A percentile compares a stretch with the other conserved stretches of the same genome.
These are phyloP conservation scores for Pleodorina starrii DNA, from an alignment of 139 green algal species.

Conservation along the genomic window DNA sequence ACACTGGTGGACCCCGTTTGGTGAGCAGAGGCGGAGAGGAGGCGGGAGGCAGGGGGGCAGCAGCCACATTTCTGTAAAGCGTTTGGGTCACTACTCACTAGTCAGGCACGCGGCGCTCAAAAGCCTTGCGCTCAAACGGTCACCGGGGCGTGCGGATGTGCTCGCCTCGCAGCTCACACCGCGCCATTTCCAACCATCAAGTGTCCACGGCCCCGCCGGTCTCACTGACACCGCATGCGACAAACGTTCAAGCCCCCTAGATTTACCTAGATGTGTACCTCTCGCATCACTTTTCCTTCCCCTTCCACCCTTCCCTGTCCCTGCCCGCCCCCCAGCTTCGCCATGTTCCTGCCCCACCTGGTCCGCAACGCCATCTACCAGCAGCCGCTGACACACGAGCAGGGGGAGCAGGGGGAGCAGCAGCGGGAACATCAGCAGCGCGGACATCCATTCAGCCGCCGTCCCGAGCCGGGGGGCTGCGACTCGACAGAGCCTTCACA, in stretches of 20 bases:
- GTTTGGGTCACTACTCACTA: too few relatives aligned
- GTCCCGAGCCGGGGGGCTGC: background rate
- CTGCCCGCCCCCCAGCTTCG: conserved; percentile 39
- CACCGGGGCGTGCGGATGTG: too few relatives aligned
- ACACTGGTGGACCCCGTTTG: conserved; percentile 62
- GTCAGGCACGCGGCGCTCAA: too few relatives aligned
- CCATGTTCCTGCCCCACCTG: conserved; percentile 61
- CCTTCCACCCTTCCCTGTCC: conserved; percentile 11
- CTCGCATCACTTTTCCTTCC: conserved; percentile 30
- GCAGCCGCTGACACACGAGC: background rate
- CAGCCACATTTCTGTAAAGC: too few relatives aligned
- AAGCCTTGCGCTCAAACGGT: too few relatives aligned
- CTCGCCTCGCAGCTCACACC: too few relatives aligned
- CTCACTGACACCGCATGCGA: too few relatives aligned
- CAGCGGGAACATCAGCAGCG: background rate
- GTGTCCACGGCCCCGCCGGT: too few relatives aligned
- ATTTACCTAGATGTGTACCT: too few relatives aligned
- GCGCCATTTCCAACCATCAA: too few relatives aligned
- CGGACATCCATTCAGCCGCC: background rate
- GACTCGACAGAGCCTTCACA: background rate
- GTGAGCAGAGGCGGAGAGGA: background rate
- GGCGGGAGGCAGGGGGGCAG: too few relatives aligned
- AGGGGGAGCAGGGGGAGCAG: background rate
- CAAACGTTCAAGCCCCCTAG: too few relatives aligned
- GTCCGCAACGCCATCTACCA: conserved; percentile 46